Conservation (phyloP, 768 basidiomycete species). For the Coprinopsis cinerea region DNA sequence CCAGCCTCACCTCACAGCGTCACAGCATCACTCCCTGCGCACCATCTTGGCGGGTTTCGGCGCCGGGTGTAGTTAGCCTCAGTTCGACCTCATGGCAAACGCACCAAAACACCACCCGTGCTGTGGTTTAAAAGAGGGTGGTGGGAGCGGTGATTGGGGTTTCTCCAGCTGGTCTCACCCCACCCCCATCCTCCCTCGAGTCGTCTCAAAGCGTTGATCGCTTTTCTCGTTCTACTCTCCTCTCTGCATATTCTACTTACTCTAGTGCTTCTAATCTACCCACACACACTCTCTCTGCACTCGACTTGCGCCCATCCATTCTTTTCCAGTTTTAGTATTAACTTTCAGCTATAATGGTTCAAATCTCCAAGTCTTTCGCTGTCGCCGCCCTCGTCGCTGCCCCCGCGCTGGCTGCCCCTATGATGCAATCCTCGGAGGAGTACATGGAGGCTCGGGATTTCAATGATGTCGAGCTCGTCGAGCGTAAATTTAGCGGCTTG, state of each 20-base stretch:
- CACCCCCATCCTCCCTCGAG: background rate
- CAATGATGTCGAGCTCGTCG: background rate
- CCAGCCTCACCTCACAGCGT: too few species aligned
- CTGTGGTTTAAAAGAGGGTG: too few species aligned
- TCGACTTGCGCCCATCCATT: too few species aligned
- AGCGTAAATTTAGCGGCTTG: background rate
- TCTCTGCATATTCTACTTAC: background rate
- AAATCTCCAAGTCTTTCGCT: background rate
- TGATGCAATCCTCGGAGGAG: background rate
- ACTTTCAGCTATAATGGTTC: background rate
- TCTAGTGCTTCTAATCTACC: background rate
- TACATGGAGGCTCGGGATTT: background rate
- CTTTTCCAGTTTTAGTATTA: background rate
- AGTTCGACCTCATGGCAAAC: too few species aligned
- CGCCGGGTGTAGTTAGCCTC: too few species aligned
- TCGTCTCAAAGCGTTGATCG: too few species aligned
- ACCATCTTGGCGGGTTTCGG: too few species aligned
- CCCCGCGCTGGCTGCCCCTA: background rate
- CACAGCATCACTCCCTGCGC: too few species aligned
- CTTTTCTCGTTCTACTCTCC: background rate
- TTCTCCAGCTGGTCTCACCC: slow-evolving; percentile 3
- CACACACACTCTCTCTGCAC: background rate
- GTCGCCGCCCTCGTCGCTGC: background rate
- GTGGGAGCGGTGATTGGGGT: too few species aligned
- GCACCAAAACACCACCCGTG: too few species aligned